Base-by-base conservation (phyloP, 352 stramenopile genomes). In the Phytophthora ohioensis region DNA sequence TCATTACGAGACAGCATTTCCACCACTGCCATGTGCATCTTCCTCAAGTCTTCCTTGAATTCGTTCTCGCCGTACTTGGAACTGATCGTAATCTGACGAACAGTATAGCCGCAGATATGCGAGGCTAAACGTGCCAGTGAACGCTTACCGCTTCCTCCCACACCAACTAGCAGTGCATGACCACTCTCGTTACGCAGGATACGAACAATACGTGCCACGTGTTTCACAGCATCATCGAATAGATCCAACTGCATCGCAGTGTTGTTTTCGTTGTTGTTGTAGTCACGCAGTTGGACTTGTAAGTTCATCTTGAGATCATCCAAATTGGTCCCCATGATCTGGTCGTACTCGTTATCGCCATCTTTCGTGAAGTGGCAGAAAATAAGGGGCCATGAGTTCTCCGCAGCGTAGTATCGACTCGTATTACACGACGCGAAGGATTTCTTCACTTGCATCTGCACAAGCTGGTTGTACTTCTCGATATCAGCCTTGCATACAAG, bases 321-420 rank as follows among this genome's bases (percentile, higher is more conserved):
- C 36, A 98, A 58, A 49, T 94, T 96, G 12, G 86, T 95, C 2
- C 88, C 91, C 66, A 82, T 94, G 31, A 98, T 92, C 69, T 98
- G 93, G 68, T 99, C 94, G 60, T 99, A 99, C 51, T 98, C 88
- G 6, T 76, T 79, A 45, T 98, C 93, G 45, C 92, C 93, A 67
- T 97, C 95, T 61, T 98, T 97, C 5, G 92, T 97, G 65, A 99
- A 99, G 70, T 99, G 96, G 62, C 95, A 99, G 67, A 98, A 98
- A 41, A 99, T 92, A 15, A 99, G 74, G 10, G 95, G 96, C 79
- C 97, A 98, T n/a, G 91, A 89, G 69, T 98, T 98, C 71, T 99
- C 94, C 0, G 85, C 86, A 1, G 95, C 94, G 57, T 98, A 99
- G 79, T 98, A 98, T 41, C 87, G 85, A 73, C 83, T 94, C 11